Conservation (phyloP, 306 rosid species). For the Quercus aquifolioides region DNA sequence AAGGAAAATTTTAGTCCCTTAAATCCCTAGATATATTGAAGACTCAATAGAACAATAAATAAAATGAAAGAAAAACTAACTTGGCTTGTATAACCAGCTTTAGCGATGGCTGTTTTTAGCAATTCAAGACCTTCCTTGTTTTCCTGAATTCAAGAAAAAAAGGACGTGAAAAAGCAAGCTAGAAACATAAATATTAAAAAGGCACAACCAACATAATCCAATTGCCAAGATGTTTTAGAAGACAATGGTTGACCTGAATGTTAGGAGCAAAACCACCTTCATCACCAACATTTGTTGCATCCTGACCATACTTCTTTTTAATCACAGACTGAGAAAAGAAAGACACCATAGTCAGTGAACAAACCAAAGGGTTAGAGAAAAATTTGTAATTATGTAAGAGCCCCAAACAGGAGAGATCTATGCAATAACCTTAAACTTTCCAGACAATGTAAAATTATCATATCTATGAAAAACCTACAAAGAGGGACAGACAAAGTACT, state of each 20-base stretch:
- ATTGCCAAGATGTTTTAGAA: not conserved
- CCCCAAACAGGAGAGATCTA: not conserved
- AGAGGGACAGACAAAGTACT: not conserved
- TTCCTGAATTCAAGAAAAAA: constrained; percentile 48
- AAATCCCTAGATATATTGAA: constrained; percentile 8
- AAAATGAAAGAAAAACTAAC: constrained; percentile 35
- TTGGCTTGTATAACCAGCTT: constrained; percentile 96
- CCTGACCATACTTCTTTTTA: constrained; percentile 98
- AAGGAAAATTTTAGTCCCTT: constrained; percentile 6
- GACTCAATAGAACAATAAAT: not conserved
- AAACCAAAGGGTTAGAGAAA: constrained; percentile 2
- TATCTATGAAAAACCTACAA: not conserved
- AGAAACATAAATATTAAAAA: not conserved
- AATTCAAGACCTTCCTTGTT: constrained; percentile 98
- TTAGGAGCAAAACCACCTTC: constrained; percentile 99
- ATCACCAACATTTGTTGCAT: constrained; percentile 95
- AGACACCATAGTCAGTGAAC: constrained; percentile 5
- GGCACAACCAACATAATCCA: not conserved
- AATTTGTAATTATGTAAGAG: not conserved
- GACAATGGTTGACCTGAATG: constrained; percentile 59
- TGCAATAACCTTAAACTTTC: not conserved
- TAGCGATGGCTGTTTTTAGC: constrained; percentile 88
- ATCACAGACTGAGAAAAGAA: constrained; percentile 68
- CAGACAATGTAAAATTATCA: not conserved
- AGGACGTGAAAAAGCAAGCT: constrained; percentile 5